Conservation (phyloP, 23 red algal genomes). For the Gracilaria gracilis region DNA sequence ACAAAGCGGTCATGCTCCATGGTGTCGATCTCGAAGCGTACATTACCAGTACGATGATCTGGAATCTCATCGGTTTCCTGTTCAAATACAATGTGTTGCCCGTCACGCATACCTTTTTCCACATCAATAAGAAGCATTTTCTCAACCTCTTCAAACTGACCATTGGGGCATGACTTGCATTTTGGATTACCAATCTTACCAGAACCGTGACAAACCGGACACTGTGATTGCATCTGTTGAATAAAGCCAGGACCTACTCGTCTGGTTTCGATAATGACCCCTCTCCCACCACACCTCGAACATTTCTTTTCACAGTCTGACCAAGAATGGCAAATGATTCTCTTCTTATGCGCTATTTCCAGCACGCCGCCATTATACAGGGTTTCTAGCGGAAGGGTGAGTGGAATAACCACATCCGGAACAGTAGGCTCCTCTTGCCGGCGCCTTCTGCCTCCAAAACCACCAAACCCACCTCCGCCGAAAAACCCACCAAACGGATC, state of each 20-base stretch:
- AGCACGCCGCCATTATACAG: conserved; percentile 90
- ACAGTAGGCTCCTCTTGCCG: conserved; percentile 48
- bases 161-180: conserved; percentile 89
- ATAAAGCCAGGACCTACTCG: conserved; percentile 91
- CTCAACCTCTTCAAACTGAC: conserved; percentile 94
- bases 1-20: conserved; percentile 67
- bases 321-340: conserved; percentile 87
- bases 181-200: conserved; percentile 82
- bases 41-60: conserved; percentile 70
- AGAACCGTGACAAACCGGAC: conserved; percentile 82
- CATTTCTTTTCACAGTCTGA: conserved; percentile 86
- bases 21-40: conserved; percentile 79
- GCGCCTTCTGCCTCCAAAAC: conserved; percentile 50
- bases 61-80: conserved; percentile 86
- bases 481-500: conserved; percentile 32
- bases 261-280: conserved; percentile 73
- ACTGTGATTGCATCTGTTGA: conserved; percentile 89
- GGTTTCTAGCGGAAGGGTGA: conserved; percentile 73
- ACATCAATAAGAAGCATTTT: conserved; percentile 89
- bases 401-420: conserved; percentile 73
- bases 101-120: conserved; percentile 82
- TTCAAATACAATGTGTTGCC: conserved; percentile 78
- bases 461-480: conserved; percentile 51
- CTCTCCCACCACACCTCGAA: conserved; percentile 81
- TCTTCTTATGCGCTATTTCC: conserved; percentile 82